Base-by-base conservation (phyloP, 1,284 basidiomycete genomes). In the Ceratobasidium sp. region DNA sequence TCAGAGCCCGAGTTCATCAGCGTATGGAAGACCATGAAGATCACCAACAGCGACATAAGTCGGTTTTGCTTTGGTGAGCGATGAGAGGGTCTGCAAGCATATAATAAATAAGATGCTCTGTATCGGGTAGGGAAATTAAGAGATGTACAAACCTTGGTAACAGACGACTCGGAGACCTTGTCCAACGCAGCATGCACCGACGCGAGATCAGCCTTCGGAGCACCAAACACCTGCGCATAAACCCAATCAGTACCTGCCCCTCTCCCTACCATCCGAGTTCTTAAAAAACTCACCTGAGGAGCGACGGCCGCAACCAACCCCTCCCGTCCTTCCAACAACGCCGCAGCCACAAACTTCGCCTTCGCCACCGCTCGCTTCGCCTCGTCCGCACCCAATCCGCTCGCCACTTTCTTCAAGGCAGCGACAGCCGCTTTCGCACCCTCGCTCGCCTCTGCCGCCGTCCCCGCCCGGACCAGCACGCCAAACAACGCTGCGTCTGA, bases 401-500 rank as follows among this genome's bases (percentile, higher is more conserved):
- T n/a, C n/a, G n/a, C n/a, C n/a, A n/a, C n/a, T n/a, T n/a, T n/a
- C n/a, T n/a, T n/a, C n/a, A n/a, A n/a, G n/a, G n/a, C n/a, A n/a
- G n/a, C n/a, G n/a, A n/a, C n/a, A n/a, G n/a, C n/a, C n/a, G n/a
- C n/a, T n/a, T n/a, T n/a, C n/a, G n/a, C n/a, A n/a, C n/a, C n/a
- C n/a, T n/a, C n/a, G 82, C 90, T 91, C 55, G 95, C 92, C 71
- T 87, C 87, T 58, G 88, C 88, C 7, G 90, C 83, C 46, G 89
- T 89, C 75, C 87, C 84, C 9, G 89, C 93, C 84, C 93, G 91
- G 68, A 97, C 87, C 78, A 95, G 86, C 78, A 97, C 86, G 80
- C 95, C 95, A 81, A 97, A 92, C 77, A 98, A 89, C 23, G 94
- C 89, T 3, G 95, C 95, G 84, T 98, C 97, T 26, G 95, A 95